phyloP scores from a whole-genome alignment of 495 filamentous ascomycete genomes.

The Neurospora tetraspora region DNA sequence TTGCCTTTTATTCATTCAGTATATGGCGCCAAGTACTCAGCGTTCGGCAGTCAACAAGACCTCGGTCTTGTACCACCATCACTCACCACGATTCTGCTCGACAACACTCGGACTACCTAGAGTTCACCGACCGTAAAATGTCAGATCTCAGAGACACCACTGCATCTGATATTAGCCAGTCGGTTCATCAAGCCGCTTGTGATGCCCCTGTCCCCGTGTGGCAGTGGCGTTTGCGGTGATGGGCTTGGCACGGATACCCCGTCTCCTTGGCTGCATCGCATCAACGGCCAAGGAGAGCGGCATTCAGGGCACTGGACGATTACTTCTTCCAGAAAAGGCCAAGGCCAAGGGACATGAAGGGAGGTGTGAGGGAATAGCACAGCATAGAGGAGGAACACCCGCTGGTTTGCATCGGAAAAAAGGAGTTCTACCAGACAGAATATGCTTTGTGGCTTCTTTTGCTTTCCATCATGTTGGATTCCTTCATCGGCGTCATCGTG shows the following conservation, averaged over 20 bases:
- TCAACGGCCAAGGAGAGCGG: background rate
- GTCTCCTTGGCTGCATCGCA: background rate
- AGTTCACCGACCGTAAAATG: background rate
- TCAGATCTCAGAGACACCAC: background rate
- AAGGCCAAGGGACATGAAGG: background rate
- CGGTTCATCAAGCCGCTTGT: background rate
- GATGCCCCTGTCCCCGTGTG: background rate
- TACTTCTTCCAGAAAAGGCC: background rate
- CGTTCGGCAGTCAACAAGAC: background rate
- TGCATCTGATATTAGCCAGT: background rate
- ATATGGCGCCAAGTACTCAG: background rate
- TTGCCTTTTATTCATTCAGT: background rate
- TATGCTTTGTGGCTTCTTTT: background rate
- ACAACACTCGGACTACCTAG: background rate
- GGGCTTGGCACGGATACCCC: background rate
- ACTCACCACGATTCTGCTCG: background rate
- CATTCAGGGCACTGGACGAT: background rate
- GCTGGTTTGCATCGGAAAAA: background rate
- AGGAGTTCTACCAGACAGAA: background rate
- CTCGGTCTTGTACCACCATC: background rate
- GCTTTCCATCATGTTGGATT: background rate
- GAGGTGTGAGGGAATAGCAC: background rate
- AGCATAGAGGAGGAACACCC: background rate
- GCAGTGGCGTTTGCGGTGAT: background rate
- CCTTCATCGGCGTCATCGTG: background rate